Evolutionary conservation across 2,329 filamentous ascomycete genomes (phyloP).

Genomic region (Neoascochyta sp.): DNA sequence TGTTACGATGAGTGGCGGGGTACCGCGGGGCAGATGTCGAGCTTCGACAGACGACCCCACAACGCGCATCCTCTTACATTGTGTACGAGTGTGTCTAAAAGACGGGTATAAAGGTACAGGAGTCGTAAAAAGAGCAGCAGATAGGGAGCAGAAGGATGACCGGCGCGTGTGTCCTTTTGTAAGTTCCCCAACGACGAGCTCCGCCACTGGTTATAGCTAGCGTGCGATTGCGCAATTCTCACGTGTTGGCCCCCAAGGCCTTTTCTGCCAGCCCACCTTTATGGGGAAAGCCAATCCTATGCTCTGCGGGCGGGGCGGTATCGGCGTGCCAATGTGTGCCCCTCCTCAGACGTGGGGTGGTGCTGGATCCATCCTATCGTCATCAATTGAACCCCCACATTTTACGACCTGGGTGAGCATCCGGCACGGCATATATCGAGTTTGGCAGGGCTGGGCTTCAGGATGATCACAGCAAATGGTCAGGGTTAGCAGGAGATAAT

Average conservation of each 20-base stretch:
- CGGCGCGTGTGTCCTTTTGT: conserved; percentile 22
- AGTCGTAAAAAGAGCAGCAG: conserved; percentile 5
- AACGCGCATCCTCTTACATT: conserved; percentile 3
- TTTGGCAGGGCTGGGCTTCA: too few species aligned
- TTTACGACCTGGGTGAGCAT: too few species aligned
- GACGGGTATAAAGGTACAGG: conserved; percentile 10
- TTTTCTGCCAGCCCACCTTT: conserved; percentile 24
- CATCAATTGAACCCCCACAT: too few species aligned
- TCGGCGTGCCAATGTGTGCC: conserved; percentile 15
- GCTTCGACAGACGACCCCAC: conserved; percentile 1
- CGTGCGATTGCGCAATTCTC: conserved; percentile 36
- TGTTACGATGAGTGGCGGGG: conserved; percentile 28
- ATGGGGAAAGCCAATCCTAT: conserved; percentile 25
- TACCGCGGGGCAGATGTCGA: conserved; percentile 11
- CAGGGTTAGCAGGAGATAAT: too few species aligned
- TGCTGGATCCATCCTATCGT: too few species aligned
- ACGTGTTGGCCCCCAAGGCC: conserved; percentile 21
- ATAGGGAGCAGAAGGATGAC: conserved; percentile 9
- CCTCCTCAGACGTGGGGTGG: conserved; percentile 3
- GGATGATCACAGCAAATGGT: too few species aligned
- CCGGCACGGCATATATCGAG: too few species aligned
- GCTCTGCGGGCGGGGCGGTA: conserved; percentile 14
- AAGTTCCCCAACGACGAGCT: conserved; percentile 13
- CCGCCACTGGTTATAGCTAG: conserved; percentile 22
- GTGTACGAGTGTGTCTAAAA: conserved; percentile 3